phyloP scores from a whole-genome alignment of 345 rosid species.

The Eucalyptus camaldulensis region DNA sequence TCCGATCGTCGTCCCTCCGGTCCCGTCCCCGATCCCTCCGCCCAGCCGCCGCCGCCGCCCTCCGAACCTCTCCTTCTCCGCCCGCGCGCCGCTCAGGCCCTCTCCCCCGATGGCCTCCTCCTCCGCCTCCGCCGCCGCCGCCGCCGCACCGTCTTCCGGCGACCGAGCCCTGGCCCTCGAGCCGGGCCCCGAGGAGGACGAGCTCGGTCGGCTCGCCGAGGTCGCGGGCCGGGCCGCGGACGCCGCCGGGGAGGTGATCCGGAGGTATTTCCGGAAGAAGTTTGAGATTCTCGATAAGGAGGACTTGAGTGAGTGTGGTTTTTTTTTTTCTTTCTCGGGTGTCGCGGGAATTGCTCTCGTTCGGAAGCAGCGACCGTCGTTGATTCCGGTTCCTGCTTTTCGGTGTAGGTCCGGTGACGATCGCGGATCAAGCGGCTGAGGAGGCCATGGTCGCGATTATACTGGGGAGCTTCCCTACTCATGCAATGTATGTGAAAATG shows the following conservation, averaged over 20 bases:
- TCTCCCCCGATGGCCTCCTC: slow-evolving; percentile 17
- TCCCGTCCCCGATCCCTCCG: not conserved
- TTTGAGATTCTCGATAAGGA: slow-evolving; percentile 77
- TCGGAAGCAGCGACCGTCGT: not conserved
- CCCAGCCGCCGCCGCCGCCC: not conserved
- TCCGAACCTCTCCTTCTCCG: not conserved
- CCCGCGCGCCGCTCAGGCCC: not conserved
- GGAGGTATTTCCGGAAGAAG: slow-evolving; percentile 68
- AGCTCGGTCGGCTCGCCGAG: slow-evolving; percentile 33
- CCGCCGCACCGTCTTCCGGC: not conserved
- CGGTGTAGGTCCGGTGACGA: slow-evolving; percentile 81
- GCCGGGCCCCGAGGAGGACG: not conserved
- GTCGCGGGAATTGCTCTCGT: not conserved
- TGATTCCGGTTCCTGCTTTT: not conserved
- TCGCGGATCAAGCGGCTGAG: slow-evolving; percentile 89
- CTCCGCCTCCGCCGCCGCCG: slow-evolving; percentile 15
- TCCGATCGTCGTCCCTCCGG: not conserved
- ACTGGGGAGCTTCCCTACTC: slow-evolving; percentile 68
- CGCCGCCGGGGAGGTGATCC: slow-evolving; percentile 83
- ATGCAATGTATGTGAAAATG: slow-evolving; percentile 58
- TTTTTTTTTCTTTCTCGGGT: too few species aligned
- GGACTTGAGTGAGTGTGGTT: slow-evolving; percentile 47
- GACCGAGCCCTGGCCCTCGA: not conserved
- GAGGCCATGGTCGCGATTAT: slow-evolving; percentile 79
- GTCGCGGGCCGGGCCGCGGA: slow-evolving; percentile 68